phyloP scores from a whole-genome alignment of 306 rosid genomes.

The Citrullus amarus region DNA sequence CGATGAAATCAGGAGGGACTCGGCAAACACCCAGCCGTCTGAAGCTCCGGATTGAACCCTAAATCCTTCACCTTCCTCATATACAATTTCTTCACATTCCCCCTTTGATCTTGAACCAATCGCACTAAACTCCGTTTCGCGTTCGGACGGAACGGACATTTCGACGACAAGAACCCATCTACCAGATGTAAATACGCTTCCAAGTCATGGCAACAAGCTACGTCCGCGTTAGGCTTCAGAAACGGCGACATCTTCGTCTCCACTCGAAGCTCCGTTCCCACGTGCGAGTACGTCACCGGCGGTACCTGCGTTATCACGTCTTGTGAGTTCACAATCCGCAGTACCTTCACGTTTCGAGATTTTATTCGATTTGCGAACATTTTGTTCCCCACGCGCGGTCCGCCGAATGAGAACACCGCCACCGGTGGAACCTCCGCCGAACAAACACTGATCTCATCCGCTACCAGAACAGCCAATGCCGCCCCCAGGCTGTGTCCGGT shows the following conservation, averaged over 20 bases:
- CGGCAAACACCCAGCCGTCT: conserved; percentile 46
- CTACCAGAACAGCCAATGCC: conserved; percentile 62
- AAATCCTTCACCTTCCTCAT: conserved; percentile 59
- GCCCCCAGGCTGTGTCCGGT: conserved; percentile 92
- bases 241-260: conserved; percentile 81
- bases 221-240: conserved; percentile 74
- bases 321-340: conserved; percentile 72
- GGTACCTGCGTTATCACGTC: conserved; percentile 79
- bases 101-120: conserved; percentile 53
- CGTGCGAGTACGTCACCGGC: conserved; percentile 62
- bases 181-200: conserved; percentile 91
- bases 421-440: conserved; percentile 33
- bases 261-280: conserved; percentile 63
- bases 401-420: conserved; percentile 81
- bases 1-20: conserved; percentile 43
- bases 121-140: conserved; percentile 76
- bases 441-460: conserved; percentile 50
- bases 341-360: conserved; percentile 38
- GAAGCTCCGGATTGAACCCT: conserved; percentile 33
- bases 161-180: conserved; percentile 78
- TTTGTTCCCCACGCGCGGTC: conserved; percentile 78
- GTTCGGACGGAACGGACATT: conserved; percentile 67
- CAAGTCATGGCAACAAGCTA: conserved; percentile 80
- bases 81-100: conserved; percentile 71
- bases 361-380: conserved; percentile 36